Conservation (phyloP, 2,329 filamentous ascomycete genomes). For the Simplicillium aogashimaense region DNA sequence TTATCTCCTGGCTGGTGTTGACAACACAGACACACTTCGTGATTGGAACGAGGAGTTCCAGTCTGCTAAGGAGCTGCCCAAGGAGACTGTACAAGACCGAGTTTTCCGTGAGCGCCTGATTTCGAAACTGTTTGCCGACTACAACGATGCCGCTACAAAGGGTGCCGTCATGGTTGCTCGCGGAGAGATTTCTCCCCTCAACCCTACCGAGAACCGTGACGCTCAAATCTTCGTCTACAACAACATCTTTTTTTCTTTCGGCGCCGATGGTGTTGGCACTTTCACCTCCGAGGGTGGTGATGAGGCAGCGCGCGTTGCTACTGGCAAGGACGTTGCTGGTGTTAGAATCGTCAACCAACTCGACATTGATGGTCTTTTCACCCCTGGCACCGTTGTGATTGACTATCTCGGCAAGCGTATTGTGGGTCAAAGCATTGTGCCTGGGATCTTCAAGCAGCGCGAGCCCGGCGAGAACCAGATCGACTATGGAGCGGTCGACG, state of each 20-base stretch:
- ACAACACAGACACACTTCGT: constrained; percentile 86
- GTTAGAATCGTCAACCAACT: constrained; percentile 95
- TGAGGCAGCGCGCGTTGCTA: constrained; percentile 89
- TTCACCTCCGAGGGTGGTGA: constrained; percentile 95
- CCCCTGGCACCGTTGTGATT: constrained; percentile 89
- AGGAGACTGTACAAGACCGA: constrained; percentile 86
- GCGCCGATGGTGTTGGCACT: constrained; percentile 92
- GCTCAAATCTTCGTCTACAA: constrained; percentile 99
- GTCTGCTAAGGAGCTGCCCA: constrained; percentile 87
- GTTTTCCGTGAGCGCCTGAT: constrained; percentile 92
- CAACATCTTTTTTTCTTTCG: constrained; percentile 99
- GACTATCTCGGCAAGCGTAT: constrained; percentile 97
- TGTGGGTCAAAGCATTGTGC: constrained; percentile 95
- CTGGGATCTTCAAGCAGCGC: constrained; percentile 97
- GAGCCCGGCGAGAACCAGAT: constrained; percentile 98
- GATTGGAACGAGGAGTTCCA: constrained; percentile 99
- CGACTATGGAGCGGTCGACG: constrained; percentile 95
- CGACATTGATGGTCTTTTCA: constrained; percentile 89
- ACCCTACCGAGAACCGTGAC: constrained; percentile 85
- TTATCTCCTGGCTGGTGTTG: constrained; percentile 79
- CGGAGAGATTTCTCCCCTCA: constrained; percentile 85
- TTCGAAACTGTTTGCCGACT: constrained; percentile 94
- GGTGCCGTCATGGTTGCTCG: constrained; percentile 87
- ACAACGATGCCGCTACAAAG: constrained; percentile 87
- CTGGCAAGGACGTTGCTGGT: constrained; percentile 90